These are phyloP conservation scores for Rhynchospora tenuis DNA, from an alignment of 176 grass and related monocot species.

Conservation along the genomic window DNA sequence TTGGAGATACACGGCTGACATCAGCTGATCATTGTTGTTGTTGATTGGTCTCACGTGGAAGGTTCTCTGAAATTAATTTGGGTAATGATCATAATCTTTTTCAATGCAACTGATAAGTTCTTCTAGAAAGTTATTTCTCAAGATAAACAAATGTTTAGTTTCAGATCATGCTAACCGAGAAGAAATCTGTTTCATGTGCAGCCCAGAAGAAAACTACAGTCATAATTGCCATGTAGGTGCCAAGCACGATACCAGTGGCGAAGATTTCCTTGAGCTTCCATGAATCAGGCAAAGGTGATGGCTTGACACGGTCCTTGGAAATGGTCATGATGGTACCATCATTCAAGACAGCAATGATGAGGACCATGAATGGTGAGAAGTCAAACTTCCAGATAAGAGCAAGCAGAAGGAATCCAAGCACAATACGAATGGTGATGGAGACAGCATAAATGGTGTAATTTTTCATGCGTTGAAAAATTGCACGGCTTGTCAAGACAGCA, in stretches of 20 bases:
- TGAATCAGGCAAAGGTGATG: constrained; percentile 81
- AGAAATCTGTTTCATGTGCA: constrained; percentile 71
- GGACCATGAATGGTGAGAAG: constrained; percentile 98
- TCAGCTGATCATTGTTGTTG: constrained; percentile 24
- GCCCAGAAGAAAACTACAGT: constrained; percentile 86
- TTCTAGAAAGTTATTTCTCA: background rate
- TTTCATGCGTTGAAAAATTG: constrained; percentile 99
- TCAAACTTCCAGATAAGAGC: constrained; percentile 95
- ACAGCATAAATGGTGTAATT: constrained; percentile 99
- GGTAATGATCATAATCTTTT: background rate
- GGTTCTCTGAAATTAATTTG: constrained; percentile 15
- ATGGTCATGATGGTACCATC: constrained; percentile 99
- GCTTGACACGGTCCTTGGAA: constrained; percentile 96
- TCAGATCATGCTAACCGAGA: constrained; percentile 27
- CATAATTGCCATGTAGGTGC: constrained; percentile 83
- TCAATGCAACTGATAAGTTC: constrained; percentile 1
- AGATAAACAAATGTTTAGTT: background rate
- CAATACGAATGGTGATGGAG: constrained; percentile 96
- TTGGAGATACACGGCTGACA: constrained; percentile 45
- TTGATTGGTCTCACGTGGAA: constrained; percentile 40
- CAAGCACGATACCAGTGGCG: constrained; percentile 80
- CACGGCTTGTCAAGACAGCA: constrained; percentile 79
- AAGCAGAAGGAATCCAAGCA: constrained; percentile 81
- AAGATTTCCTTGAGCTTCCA: constrained; percentile 97
- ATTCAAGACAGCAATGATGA: constrained; percentile 93